Conservation (phyloP, 805 yeast genomes). For the Starmerella sirachaensis region DNA sequence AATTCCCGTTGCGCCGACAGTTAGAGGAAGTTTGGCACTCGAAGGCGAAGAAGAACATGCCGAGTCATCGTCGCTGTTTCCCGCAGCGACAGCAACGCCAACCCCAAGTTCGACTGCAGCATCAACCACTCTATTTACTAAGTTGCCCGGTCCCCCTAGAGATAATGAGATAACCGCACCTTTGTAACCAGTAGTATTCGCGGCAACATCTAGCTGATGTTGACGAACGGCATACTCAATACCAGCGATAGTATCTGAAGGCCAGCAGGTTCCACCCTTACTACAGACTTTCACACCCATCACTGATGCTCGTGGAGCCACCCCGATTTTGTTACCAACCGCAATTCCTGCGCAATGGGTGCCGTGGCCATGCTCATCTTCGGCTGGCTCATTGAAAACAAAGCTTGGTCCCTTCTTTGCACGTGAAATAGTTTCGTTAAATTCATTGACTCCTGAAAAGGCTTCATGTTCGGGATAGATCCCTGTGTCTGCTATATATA, state of each 20-base stretch:
- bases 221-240: slow-evolving; percentile 30
- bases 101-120: slow-evolving; percentile 67
- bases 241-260: slow-evolving; percentile 30
- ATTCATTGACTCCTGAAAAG: too few relatives aligned
- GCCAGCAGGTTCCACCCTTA: slow-evolving; percentile 51
- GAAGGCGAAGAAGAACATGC: slow-evolving; percentile 82
- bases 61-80: slow-evolving; percentile 66
- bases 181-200: slow-evolving; percentile 11
- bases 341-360: slow-evolving; percentile 87
- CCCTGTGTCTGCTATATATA: slow-evolving; percentile 79
- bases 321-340: slow-evolving; percentile 72
- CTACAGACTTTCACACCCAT: slow-evolving; percentile 69
- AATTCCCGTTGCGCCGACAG: slow-evolving; percentile 86
- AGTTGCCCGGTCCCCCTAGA: slow-evolving; percentile 65
- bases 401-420: slow-evolving; percentile 35
- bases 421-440: too few relatives aligned
- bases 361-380: slow-evolving; percentile 74
- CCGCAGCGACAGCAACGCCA: slow-evolving; percentile 53
- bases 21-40: slow-evolving; percentile 55
- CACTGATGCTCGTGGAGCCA: slow-evolving; percentile 57
- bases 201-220: slow-evolving; percentile 13
- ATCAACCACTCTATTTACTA: slow-evolving; percentile 62
- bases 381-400: slow-evolving; percentile 32
- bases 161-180: slow-evolving; percentile 52
- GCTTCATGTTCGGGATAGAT: slow-evolving; percentile 35